Conservation (phyloP, 106 monocot genomes). For the Acorus gramineus region DNA sequence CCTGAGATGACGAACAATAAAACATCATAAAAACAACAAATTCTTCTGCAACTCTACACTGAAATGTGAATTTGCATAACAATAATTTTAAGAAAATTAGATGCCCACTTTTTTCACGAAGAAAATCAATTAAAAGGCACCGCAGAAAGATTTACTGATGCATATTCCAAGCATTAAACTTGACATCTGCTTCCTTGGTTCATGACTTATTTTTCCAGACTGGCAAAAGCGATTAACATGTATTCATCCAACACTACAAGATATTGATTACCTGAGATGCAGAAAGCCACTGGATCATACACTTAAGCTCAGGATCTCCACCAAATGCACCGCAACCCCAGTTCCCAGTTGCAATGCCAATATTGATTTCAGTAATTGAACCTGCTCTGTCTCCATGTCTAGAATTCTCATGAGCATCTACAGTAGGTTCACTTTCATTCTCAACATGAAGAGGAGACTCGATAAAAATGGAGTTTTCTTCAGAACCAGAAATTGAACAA, state of each 20-base stretch:
- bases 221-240: too few species aligned
- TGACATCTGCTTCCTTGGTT: too few species aligned
- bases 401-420: background rate
- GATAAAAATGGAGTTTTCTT: background rate
- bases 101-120: too few species aligned
- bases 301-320: slow-evolving; percentile 80
- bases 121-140: too few species aligned
- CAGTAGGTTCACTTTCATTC: slow-evolving; percentile 1
- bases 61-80: too few species aligned
- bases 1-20: too few species aligned
- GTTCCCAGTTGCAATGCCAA: slow-evolving; percentile 87
- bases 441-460: background rate
- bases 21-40: too few species aligned
- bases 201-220: too few species aligned
- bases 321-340: slow-evolving; percentile 99
- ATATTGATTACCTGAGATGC: slow-evolving; percentile 70
- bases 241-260: background rate
- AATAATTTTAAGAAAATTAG: too few species aligned
- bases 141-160: too few species aligned
- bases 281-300: slow-evolving; percentile 93
- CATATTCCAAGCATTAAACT: too few species aligned
- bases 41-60: too few species aligned
- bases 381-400: background rate
- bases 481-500: background rate
- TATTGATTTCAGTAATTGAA: slow-evolving; percentile 2